Evolutionary conservation across 176 grass and related monocot genomes (phyloP).

Genomic region (Themeda triandra): DNA sequence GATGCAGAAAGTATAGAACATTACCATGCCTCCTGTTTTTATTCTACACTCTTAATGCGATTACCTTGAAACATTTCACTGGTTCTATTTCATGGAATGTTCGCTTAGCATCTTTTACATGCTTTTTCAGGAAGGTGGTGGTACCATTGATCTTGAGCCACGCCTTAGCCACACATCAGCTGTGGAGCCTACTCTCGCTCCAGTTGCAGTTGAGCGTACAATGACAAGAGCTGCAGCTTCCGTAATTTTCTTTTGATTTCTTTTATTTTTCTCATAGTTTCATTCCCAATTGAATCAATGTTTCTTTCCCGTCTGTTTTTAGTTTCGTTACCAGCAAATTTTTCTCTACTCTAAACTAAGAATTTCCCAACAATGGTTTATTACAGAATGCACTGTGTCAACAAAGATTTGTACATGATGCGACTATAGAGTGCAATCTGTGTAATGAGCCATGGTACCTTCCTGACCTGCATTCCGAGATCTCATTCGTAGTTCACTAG

Average conservation of each 20-base stretch:
- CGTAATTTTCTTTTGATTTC: constrained; percentile 45
- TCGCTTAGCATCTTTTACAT: constrained; percentile 33
- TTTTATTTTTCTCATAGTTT: not conserved
- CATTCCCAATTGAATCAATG: not conserved
- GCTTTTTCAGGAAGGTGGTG: constrained; percentile 78
- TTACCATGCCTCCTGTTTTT: constrained; percentile 19
- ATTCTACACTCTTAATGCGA: not conserved
- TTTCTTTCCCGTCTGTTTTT: not conserved
- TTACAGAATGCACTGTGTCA: constrained; percentile 92
- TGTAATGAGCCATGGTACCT: constrained; percentile 95
- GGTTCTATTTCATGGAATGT: constrained; percentile 5
- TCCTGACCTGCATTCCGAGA: not conserved
- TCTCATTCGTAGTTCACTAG: not conserved
- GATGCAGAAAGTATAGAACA: not conserved
- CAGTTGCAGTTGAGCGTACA: constrained; percentile 84
- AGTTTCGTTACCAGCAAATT: not conserved
- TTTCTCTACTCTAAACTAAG: constrained; percentile 4
- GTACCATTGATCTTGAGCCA: constrained; percentile 81
- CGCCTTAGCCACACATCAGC: constrained; percentile 83
- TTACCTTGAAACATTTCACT: not conserved
- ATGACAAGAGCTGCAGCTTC: constrained; percentile 97
- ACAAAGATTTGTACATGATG: constrained; percentile 88
- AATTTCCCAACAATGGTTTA: constrained; percentile 17
- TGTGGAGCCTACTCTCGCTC: constrained; percentile 93
- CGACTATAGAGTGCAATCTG: constrained; percentile 92